Base-by-base conservation (phyloP, 306 rosid genomes). In the Acacia acuminata region DNA sequence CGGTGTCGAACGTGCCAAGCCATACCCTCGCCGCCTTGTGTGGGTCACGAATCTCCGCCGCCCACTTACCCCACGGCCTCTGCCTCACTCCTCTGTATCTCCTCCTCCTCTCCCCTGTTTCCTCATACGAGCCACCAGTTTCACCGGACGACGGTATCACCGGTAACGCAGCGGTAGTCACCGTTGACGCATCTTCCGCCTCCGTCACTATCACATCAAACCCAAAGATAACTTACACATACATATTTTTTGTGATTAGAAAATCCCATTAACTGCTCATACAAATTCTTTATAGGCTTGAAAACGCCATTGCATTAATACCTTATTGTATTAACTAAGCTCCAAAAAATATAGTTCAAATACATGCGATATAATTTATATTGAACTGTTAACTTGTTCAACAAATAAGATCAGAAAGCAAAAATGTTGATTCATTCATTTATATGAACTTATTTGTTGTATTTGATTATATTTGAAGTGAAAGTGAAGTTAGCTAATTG, bases 11-110 rank as follows among this genome's bases (percentile, higher is more conserved):
- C 0, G 99, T 96, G 10, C 99, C 99, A 4, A 96, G 98, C 99
- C 99, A 96, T 5, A 96, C 99, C 56, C 99, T 83, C 24, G 98
- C 94, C 17, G 99, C 99, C 84, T 92, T 96, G 79, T 94, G 97
- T 0, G 99, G 99, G 65, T 96, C 99, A 0, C 99, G 93, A 22
- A 96, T 96, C 81, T 96, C 99, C 4, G 99, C 99, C 50, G 99
- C 99, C 99, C 99, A 96, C 75, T 96, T 96, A 0, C 99, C 99
- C 99, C 99, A 96, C 5, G 99, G 99, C 65, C 99, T 86, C 84
- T 94, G 98, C 40, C 99, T 87, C 67, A 96, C 99, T 82, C 99
- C 99, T 78, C 99, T 88, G 84, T 92, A 96, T 76, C 91, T 87
- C 77, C 97, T 89, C 43, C 91, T 89, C 60, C 74, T 88, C 56